phyloP scores from a whole-genome alignment of 225 moss, liverwort and hornwort genomes.

The Climacium dendroides region DNA sequence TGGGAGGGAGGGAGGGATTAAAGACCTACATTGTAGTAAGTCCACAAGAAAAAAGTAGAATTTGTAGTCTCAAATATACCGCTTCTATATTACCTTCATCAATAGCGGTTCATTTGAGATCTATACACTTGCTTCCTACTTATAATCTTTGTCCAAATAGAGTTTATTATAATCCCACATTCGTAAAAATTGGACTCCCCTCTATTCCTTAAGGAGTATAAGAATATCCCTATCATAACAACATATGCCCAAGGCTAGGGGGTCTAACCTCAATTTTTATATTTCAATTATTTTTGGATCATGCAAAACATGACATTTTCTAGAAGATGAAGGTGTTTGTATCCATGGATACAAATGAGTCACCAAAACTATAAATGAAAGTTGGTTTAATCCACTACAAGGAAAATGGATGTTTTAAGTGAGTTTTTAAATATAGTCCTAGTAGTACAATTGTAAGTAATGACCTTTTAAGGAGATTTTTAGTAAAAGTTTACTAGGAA shows the following conservation, averaged over 20 bases:
- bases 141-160: neutral
- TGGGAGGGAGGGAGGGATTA: neutral
- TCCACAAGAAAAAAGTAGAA: neutral
- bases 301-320: too few species aligned
- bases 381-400: too few species aligned
- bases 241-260: neutral
- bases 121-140: neutral
- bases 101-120: neutral
- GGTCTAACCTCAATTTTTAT: neutral
- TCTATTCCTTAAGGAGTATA: rapidly evolving
- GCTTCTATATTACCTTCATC: neutral
- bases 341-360: neutral
- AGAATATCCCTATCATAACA: too few species aligned
- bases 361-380: too few species aligned
- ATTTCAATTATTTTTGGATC: neutral
- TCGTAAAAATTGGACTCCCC: rapidly evolving
- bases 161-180: neutral
- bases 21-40: rapidly evolving
- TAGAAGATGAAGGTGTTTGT: too few species aligned
- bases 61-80: neutral
- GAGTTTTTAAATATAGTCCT: too few species aligned
- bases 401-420: too few species aligned
- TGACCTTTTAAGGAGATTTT: too few species aligned
- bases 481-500: too few species aligned
- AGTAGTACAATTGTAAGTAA: too few species aligned